Base-by-base conservation (phyloP, 371 early-diverging fungal genomes). In the Funneliformis caledonium region DNA sequence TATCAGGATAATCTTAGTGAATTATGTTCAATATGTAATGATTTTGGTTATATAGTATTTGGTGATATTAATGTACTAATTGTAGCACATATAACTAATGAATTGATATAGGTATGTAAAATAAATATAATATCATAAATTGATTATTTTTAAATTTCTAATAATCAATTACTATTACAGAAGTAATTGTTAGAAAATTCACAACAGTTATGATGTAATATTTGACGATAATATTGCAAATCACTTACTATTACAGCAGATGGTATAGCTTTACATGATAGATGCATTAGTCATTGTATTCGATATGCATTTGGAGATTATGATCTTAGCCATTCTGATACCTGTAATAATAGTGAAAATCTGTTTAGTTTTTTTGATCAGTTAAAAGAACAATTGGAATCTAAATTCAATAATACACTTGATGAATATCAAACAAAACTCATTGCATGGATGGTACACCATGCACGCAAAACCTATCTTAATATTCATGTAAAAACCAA, bases 401-500 rank as follows among this genome's bases (percentile, higher is more conserved):
- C 37, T 43, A n/a, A 69, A 65, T 33, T 31, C 37, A 31, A 12
- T 33, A 12, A 65, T 31, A 65, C 65, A 31, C 37, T 69, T 45
- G 69, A 43, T 43, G 9, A 45, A 37, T 69, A 69, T 19, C 47
- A 65, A 65, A 11, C 3, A 65, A 65, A 65, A 65, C 26, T 65
- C 1, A 37, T 61, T 61, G 2, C 2, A 22, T 61, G 0, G 19
- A 61, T 43, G 42, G 68, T 0, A 12, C 14, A 68, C 14, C 42
- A 72, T 73, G 73, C 73, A 5, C 26, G 56, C 1, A 59, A 73
- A 73, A 73, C 59, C 12, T 73, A 73, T n/a, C 56, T 73, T 6
- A 73, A 73, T 56, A 56, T 56, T 47, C 33, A 73, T 52, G 22
- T 59, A 31, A 2, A 33, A 73, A 56, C 73, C 19, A 73, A 56